phyloP scores from a whole-genome alignment of 202 grass and related monocot genomes.

The Setaria viridis region DNA sequence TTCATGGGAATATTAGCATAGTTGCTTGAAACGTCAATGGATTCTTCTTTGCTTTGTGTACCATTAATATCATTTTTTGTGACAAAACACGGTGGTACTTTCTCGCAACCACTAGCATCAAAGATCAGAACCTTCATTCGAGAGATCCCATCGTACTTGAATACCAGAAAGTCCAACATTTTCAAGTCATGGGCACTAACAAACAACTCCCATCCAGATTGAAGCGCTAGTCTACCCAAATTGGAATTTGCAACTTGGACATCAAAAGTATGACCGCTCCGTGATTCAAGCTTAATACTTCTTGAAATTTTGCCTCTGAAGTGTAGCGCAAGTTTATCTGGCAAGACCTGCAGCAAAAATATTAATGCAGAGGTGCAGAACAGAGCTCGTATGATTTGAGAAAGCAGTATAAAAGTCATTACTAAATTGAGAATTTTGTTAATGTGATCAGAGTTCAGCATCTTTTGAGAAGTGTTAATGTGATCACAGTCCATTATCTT shows the following conservation, averaged over 20 bases:
- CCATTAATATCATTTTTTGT: neutral
- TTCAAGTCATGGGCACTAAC: conserved; percentile 41
- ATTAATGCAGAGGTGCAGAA: neutral
- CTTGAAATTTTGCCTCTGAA: neutral
- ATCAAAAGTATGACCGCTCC: neutral
- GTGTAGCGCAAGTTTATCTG: neutral
- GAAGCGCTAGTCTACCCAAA: neutral
- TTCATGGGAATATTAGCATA: neutral
- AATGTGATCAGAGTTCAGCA: neutral
- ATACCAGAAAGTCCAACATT: conserved; percentile 48
- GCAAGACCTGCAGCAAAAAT: neutral
- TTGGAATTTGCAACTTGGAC: neutral
- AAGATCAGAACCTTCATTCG: conserved; percentile 55
- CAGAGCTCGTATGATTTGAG: neutral
- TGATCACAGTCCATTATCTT: neutral
- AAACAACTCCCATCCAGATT: conserved; percentile 53
- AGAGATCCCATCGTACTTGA: conserved; percentile 47
- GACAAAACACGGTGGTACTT: neutral
- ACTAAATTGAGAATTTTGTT: neutral
- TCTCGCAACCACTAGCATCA: conserved; percentile 41
- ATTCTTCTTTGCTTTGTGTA: neutral
- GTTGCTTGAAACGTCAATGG: conserved; percentile 11
- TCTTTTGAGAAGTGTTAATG: neutral
- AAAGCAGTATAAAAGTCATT: neutral
- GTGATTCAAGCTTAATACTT: neutral